Conservation (phyloP, 345 rosid species). For the Camelina laxa region DNA sequence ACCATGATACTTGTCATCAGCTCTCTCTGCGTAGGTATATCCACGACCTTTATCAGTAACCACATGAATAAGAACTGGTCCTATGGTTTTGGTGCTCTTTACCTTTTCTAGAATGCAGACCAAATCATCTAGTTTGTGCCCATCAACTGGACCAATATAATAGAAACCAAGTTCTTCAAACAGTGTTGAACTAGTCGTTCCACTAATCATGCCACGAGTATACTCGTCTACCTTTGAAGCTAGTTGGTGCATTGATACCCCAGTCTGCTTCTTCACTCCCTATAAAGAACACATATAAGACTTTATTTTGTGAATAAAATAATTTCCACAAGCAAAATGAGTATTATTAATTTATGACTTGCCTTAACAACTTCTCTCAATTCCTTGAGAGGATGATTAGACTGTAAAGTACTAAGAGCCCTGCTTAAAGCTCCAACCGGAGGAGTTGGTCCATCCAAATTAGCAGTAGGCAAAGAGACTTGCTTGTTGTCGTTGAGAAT, state of each 20-base stretch:
- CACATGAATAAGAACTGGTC: not conserved
- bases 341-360: constrained; percentile 26
- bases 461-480: constrained; percentile 92
- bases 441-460: constrained; percentile 81
- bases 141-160: constrained; percentile 46
- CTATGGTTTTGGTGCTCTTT: not conserved
- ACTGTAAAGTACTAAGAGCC: constrained; percentile 87
- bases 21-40: not conserved
- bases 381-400: constrained; percentile 81
- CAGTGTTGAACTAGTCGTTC: constrained; percentile 81
- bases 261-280: constrained; percentile 84
- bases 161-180: constrained; percentile 94
- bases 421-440: constrained; percentile 99
- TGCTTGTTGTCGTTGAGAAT: constrained; percentile 96
- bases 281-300: constrained; percentile 34
- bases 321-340: not conserved
- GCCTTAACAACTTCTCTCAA: constrained; percentile 95
- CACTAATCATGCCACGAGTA: constrained; percentile 96
- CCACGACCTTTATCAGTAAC: not conserved
- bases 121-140: not conserved
- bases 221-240: constrained; percentile 73
- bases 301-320: not conserved
- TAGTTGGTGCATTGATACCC: not conserved
- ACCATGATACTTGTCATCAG: constrained; percentile 2
- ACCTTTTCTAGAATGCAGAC: not conserved